A percentile compares a stretch with the other conserved stretches of the same genome.
These are phyloP conservation scores for Gymnopus androsaceus DNA, from an alignment of 1,284 basidiomycete species.

Conservation along the genomic window DNA sequence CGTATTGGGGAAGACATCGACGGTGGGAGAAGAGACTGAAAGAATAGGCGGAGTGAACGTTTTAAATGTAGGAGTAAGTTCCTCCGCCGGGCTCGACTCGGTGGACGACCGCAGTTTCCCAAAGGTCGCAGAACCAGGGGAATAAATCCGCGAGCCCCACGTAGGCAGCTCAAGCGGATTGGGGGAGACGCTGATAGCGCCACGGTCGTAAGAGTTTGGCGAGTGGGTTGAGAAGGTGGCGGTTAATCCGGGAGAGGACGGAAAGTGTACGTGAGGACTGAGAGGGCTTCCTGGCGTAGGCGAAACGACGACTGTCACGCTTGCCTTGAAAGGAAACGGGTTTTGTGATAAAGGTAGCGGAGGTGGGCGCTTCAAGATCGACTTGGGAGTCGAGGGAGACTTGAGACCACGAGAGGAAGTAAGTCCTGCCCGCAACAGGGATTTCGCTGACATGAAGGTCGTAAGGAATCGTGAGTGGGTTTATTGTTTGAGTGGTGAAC, in stretches of 20 bases:
- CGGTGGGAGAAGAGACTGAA: slow-evolving; percentile 4
- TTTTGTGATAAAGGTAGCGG: slow-evolving; percentile 38
- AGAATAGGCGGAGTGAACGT: slow-evolving; percentile 21
- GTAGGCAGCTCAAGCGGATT: slow-evolving; percentile 50
- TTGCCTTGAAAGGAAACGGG: slow-evolving; percentile 31
- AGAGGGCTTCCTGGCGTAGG: slow-evolving; percentile 48
- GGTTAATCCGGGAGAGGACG: slow-evolving; percentile 51
- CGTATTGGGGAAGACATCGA: neutral
- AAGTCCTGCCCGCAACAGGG: slow-evolving; percentile 31
- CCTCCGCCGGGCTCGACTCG: neutral
- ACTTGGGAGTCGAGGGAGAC: slow-evolving; percentile 29
- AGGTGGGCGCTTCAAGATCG: slow-evolving; percentile 43
- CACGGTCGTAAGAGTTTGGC: slow-evolving; percentile 54
- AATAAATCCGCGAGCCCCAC: slow-evolving; percentile 45
- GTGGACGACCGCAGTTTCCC: neutral
- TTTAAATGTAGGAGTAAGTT: slow-evolving; percentile 7
- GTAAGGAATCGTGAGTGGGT: slow-evolving; percentile 11
- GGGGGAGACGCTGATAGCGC: slow-evolving; percentile 53
- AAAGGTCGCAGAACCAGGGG: slow-evolving; percentile 38
- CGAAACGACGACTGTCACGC: slow-evolving; percentile 34
- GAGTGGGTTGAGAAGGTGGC: slow-evolving; percentile 54
- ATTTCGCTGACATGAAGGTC: slow-evolving; percentile 21
- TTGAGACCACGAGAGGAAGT: slow-evolving; percentile 33
- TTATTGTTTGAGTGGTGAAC: slow-evolving; percentile 3
- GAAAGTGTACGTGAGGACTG: slow-evolving; percentile 63